phyloP scores from a whole-genome alignment of 768 basidiomycete species.

The Pulveroboletus frians region DNA sequence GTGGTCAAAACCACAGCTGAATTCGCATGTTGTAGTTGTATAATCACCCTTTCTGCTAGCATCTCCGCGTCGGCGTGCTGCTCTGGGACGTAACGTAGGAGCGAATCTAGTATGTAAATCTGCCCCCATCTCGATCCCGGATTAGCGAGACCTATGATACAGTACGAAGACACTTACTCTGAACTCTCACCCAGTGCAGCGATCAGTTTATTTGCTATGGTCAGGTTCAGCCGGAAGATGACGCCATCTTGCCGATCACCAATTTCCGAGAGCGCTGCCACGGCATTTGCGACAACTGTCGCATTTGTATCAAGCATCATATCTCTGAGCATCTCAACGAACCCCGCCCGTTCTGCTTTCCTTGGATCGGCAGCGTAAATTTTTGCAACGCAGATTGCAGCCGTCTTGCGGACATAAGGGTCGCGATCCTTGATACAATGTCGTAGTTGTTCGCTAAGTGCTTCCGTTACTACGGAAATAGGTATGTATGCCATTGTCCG shows the following conservation, averaged over 20 bases:
- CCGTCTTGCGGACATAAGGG: slow-evolving; percentile 98
- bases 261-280: slow-evolving; percentile 95
- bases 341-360: slow-evolving; percentile 83
- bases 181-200: slow-evolving; percentile 93
- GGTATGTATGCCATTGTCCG: slow-evolving; percentile 99
- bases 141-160: slow-evolving; percentile 9
- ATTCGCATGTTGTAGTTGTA: slow-evolving; percentile 96
- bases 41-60: slow-evolving; percentile 91
- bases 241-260: slow-evolving; percentile 94
- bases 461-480: slow-evolving; percentile 79
- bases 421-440: slow-evolving; percentile 92
- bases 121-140: slow-evolving; percentile 81
- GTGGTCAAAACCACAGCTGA: slow-evolving; percentile 99
- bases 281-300: slow-evolving; percentile 95
- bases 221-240: slow-evolving; percentile 81
- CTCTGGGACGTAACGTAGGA: slow-evolving; percentile 92
- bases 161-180: slow-evolving; percentile 59
- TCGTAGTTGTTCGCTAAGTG: slow-evolving; percentile 83
- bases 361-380: slow-evolving; percentile 85
- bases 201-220: slow-evolving; percentile 84
- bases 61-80: slow-evolving; percentile 82
- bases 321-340: slow-evolving; percentile 87
- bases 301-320: slow-evolving; percentile 92
- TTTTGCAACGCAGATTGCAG: slow-evolving; percentile 96
- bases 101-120: slow-evolving; percentile 93